phyloP scores from a whole-genome alignment of 2,329 filamentous ascomycete genomes.

The Colletotrichum paranaense region DNA sequence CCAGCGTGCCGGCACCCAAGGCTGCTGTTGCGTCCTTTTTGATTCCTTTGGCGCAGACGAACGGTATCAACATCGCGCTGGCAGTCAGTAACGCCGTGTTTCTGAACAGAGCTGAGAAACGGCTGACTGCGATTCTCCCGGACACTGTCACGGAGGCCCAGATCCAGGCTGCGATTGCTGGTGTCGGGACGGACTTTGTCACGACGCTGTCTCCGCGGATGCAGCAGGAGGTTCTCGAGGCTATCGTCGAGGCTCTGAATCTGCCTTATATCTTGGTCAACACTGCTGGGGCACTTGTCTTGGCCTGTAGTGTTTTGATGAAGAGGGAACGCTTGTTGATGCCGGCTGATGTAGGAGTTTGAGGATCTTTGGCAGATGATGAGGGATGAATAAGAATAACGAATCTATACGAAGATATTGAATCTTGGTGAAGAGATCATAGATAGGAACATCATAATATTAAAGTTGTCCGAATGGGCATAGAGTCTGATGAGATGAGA shows the following conservation, averaged over 20 bases:
- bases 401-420: no score
- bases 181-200: constrained; percentile 30
- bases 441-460: no score
- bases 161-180: constrained; percentile 41
- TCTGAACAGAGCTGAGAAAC: constrained; percentile 44
- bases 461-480: no score
- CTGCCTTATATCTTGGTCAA: constrained; percentile 43
- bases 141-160: constrained; percentile 37
- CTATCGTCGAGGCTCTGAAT: constrained; percentile 40
- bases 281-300: constrained; percentile 50
- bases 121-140: constrained; percentile 39
- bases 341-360: constrained; percentile 1
- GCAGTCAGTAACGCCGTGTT: constrained; percentile 41
- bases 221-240: constrained; percentile 38
- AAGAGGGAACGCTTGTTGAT: constrained; percentile 34
- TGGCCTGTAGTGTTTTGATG: constrained; percentile 36
- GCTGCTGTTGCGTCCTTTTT: constrained; percentile 16
- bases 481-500: no score
- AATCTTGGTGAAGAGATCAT: no score
- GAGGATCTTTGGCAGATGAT: neutral
- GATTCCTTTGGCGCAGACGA: constrained; percentile 27
- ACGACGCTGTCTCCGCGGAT: constrained; percentile 30
- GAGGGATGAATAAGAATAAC: no score
- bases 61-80: constrained; percentile 32
- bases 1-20: constrained; percentile 10